phyloP scores from a whole-genome alignment of 441 rosid species.

The Populus hybrid region DNA sequence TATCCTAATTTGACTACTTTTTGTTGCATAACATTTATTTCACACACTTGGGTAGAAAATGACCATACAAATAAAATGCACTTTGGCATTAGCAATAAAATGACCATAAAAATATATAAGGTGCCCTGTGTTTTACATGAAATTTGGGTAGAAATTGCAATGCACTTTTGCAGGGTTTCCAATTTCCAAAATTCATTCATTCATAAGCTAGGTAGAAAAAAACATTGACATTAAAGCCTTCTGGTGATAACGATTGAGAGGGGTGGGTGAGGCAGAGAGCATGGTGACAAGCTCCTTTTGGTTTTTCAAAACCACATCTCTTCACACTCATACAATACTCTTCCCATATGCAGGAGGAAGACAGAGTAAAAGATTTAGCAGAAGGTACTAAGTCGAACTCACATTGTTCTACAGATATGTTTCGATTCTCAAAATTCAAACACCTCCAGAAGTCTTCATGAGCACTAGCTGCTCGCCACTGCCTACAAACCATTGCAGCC shows the following conservation, averaged over 20 bases:
- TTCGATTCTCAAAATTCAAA: conserved; percentile 76
- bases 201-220: neutral
- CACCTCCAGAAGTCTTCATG: conserved; percentile 98
- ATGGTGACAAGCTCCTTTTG: neutral
- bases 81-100: neutral
- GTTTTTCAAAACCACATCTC: neutral
- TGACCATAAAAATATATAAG: neutral
- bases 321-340: neutral
- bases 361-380: neutral
- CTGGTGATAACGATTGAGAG: neutral
- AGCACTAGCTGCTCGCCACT: conserved; percentile 93
- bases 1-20: neutral
- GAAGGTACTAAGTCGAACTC: conserved; percentile 31
- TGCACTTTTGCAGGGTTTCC: neutral
- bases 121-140: neutral
- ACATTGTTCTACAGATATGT: conserved; percentile 84
- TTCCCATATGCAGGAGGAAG: neutral
- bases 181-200: neutral
- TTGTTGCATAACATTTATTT: neutral
- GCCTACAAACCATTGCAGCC: conserved; percentile 89
- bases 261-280: neutral
- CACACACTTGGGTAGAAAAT: no score
- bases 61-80: no score
- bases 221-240: neutral
- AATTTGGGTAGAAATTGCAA: neutral